A percentile compares a stretch with the other conserved stretches of the same genome.
These are phyloP conservation scores for Rhizopus microsporus DNA, from an alignment of 371 early-diverging fungal species.

Conservation along the genomic window DNA sequence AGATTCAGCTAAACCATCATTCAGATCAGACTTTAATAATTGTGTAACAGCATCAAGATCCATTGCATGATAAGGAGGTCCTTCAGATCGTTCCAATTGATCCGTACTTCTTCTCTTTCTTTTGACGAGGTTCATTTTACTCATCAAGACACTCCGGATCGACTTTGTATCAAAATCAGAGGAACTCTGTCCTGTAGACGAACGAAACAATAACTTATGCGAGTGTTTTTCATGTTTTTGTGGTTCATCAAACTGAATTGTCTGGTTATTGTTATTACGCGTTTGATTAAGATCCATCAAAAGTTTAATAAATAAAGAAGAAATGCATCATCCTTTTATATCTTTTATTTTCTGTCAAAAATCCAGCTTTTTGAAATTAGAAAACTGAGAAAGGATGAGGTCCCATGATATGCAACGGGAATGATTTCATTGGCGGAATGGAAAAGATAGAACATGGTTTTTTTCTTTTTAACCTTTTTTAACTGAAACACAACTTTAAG, in stretches of 20 bases:
- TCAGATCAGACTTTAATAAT: slow-evolving; percentile 57
- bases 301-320: not conserved
- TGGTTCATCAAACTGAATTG: slow-evolving; percentile 28
- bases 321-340: not conserved
- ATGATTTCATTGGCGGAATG: not conserved
- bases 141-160: slow-evolving; percentile 38
- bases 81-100: slow-evolving; percentile 31
- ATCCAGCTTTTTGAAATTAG: not conserved
- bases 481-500: not conserved
- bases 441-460: not conserved
- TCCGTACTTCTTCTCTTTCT: slow-evolving; percentile 24
- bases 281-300: slow-evolving; percentile 7
- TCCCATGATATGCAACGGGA: not conserved
- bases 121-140: slow-evolving; percentile 38
- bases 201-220: slow-evolving; percentile 34
- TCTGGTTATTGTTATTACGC: slow-evolving; percentile 5
- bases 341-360: not conserved
- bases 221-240: slow-evolving; percentile 32
- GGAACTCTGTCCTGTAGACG: slow-evolving; percentile 29
- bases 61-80: slow-evolving; percentile 56
- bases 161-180: slow-evolving; percentile 43
- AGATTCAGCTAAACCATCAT: slow-evolving; percentile 62
- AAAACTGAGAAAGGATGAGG: not conserved
- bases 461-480: not conserved
- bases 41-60: slow-evolving; percentile 58